These are phyloP conservation scores for Tuber microsphaerosporum DNA, from an alignment of 495 filamentous ascomycete species.

Conservation along the genomic window DNA sequence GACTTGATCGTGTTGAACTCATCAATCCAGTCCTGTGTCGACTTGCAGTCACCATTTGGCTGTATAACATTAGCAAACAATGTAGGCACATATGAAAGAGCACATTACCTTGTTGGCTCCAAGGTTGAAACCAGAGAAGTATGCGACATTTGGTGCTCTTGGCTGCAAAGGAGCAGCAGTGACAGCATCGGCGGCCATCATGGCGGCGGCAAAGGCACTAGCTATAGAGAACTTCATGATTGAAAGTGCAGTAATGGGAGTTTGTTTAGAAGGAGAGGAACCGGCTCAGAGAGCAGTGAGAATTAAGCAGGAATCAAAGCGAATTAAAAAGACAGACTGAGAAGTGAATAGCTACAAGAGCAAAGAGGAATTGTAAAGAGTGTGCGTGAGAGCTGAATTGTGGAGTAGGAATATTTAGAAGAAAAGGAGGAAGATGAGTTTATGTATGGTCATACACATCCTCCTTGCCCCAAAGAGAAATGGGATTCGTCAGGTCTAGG, in stretches of 20 bases:
- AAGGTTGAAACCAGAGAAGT: slow-evolving; percentile 75
- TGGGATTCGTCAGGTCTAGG: neutral
- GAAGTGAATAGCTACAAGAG: neutral
- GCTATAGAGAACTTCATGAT: slow-evolving; percentile 42
- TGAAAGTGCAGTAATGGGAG: slow-evolving; percentile 39
- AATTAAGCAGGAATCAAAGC: neutral
- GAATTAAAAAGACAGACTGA: slow-evolving; percentile 2
- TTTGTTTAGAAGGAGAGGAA: neutral
- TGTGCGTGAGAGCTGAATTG: neutral
- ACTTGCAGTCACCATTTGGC: slow-evolving; percentile 56
- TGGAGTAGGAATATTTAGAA: neutral
- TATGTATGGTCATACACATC: neutral
- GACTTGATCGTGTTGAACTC: slow-evolving; percentile 69
- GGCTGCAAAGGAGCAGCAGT: slow-evolving; percentile 45
- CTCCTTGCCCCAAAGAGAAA: neutral
- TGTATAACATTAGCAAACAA: slow-evolving; percentile 38
- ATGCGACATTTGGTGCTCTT: slow-evolving; percentile 45
- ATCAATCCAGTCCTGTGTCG: slow-evolving; percentile 58
- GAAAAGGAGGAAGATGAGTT: neutral
- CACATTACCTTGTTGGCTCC: slow-evolving; percentile 49
- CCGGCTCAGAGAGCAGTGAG: neutral
- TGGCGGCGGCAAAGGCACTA: slow-evolving; percentile 44
- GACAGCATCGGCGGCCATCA: slow-evolving; percentile 45
- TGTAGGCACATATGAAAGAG: neutral
- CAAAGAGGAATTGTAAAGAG: neutral